These are phyloP conservation scores for Argentina anserina DNA, from an alignment of 306 rosid species.

Conservation along the genomic window DNA sequence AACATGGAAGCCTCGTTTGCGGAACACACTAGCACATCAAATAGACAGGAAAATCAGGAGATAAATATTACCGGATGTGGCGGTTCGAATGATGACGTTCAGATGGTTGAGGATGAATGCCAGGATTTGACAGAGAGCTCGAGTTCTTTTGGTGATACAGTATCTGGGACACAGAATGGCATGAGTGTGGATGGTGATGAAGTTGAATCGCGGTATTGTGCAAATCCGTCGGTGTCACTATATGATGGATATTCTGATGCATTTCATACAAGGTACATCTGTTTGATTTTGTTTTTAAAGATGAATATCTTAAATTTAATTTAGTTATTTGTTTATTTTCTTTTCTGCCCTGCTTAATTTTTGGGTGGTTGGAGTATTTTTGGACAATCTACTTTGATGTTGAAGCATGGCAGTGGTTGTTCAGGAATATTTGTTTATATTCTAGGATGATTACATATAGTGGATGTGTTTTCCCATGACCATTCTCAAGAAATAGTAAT, in stretches of 20 bases:
- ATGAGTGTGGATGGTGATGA: constrained; percentile 43
- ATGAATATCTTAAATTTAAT: neutral
- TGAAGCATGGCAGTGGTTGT: neutral
- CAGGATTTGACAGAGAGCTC: constrained; percentile 48
- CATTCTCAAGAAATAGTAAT: neutral
- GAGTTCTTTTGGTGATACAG: constrained; percentile 73
- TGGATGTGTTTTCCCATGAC: neutral
- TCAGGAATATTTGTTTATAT: neutral
- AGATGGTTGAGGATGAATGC: constrained; percentile 26
- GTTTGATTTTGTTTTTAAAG: neutral
- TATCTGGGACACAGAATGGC: constrained; percentile 43
- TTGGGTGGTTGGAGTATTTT: neutral
- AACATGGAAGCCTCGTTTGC: constrained; percentile 23
- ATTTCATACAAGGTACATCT: constrained; percentile 43
- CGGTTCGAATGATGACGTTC: constrained; percentile 27
- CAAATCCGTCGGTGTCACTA: constrained; percentile 24
- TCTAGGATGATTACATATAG: neutral
- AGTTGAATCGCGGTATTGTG: constrained; percentile 43
- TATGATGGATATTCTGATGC: constrained; percentile 36
- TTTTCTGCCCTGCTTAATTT: neutral
- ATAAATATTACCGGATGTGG: constrained; percentile 37
- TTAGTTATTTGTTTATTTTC: neutral
- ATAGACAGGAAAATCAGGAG: constrained; percentile 42
- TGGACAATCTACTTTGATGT: neutral
- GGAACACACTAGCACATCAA: constrained; percentile 18